A percentile compares a stretch with the other conserved stretches of the same genome.
phyloP scores from a whole-genome alignment of 306 rosid genomes.

The Fragaria iinumae region DNA sequence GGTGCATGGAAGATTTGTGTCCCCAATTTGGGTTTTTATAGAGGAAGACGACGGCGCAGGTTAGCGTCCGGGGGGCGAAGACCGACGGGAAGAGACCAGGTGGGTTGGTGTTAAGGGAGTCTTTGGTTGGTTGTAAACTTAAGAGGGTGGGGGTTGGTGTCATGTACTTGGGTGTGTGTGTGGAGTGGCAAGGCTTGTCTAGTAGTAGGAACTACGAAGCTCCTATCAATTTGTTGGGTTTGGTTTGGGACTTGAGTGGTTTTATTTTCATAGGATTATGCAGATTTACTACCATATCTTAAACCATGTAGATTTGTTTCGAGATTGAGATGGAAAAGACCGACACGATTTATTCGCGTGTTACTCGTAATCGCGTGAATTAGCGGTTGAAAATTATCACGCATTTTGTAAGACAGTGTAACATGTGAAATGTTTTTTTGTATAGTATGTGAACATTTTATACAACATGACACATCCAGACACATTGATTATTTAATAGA shows the following conservation, averaged over 20 bases:
- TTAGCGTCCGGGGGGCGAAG: neutral
- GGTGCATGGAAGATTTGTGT: slow-evolving; percentile 19
- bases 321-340: no score
- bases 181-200: neutral
- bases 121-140: neutral
- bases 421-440: neutral
- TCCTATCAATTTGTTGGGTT: neutral
- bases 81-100: neutral
- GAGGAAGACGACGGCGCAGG: neutral
- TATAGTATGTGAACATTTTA: neutral
- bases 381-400: fast-evolving
- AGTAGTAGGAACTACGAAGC: neutral
- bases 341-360: fast-evolving
- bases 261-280: neutral
- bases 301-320: neutral
- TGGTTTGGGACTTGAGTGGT: neutral
- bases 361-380: neutral
- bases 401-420: fast-evolving
- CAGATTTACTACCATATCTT: neutral
- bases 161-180: neutral
- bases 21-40: neutral
- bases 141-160: neutral
- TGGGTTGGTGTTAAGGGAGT: neutral
- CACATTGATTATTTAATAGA: no score
- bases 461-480: neutral